These are phyloP conservation scores for Geosiphon pyriformis DNA, from an alignment of 192 early-diverging fungal species.

Conservation along the genomic window DNA sequence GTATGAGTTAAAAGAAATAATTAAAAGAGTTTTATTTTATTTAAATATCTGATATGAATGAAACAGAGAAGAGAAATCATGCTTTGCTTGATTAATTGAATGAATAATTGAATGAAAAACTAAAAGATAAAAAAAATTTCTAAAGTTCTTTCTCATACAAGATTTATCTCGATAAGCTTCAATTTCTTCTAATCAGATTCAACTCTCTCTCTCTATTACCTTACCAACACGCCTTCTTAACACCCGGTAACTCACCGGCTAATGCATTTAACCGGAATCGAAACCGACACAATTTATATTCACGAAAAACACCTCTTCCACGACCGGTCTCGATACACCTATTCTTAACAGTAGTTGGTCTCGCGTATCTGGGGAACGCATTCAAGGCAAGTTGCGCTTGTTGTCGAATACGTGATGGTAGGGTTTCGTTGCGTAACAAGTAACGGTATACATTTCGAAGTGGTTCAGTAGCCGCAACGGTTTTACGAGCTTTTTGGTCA, in stretches of 20 bases:
- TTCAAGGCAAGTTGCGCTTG: slow-evolving; percentile 72
- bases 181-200: too few relatives aligned
- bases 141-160: too few relatives aligned
- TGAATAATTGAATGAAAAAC: too few relatives aligned
- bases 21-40: too few relatives aligned
- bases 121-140: too few relatives aligned
- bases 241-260: slow-evolving; percentile 73
- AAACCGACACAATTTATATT: slow-evolving; percentile 70
- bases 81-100: too few relatives aligned
- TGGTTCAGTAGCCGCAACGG: slow-evolving; percentile 62
- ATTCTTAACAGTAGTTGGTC: slow-evolving; percentile 62
- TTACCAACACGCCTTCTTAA: slow-evolving; percentile 78
- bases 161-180: too few relatives aligned
- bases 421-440: slow-evolving; percentile 68
- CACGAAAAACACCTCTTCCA: slow-evolving; percentile 68
- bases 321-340: slow-evolving; percentile 72
- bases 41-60: too few relatives aligned
- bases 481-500: slow-evolving; percentile 65
- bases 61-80: too few relatives aligned
- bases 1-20: too few relatives aligned
- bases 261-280: slow-evolving; percentile 77
- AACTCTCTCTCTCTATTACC: too few relatives aligned
- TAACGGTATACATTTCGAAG: slow-evolving; percentile 70
- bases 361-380: slow-evolving; percentile 57
- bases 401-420: slow-evolving; percentile 67